phyloP scores from a whole-genome alignment of 2,329 filamentous ascomycete genomes.

The Lasiodiplodia sp. region DNA sequence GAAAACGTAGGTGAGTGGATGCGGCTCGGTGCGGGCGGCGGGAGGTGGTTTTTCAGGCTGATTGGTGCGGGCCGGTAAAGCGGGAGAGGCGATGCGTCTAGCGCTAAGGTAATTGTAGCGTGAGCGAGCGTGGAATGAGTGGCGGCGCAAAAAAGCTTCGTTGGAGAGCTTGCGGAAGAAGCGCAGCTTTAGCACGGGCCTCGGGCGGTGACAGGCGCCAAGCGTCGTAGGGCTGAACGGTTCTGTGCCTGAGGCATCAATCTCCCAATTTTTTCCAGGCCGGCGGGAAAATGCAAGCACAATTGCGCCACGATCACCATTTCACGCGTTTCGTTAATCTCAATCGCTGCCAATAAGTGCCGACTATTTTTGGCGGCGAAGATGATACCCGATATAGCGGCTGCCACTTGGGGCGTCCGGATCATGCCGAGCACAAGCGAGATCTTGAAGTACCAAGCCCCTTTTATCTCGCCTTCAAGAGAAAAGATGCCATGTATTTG shows the following conservation, averaged over 20 bases:
- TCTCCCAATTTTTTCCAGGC: background rate
- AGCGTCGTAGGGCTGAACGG: conserved; percentile 23
- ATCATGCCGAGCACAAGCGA: conserved; percentile 19
- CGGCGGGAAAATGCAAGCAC: background rate
- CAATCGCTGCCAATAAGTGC: background rate
- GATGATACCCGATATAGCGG: background rate
- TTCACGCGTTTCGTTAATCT: conserved; percentile 5
- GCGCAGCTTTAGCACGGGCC: conserved; percentile 17
- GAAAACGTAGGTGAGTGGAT: background rate
- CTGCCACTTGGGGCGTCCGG: background rate
- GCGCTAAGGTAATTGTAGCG: background rate
- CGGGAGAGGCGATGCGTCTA: background rate
- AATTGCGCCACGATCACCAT: conserved; percentile 12
- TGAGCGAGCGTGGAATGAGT: conserved; percentile 11
- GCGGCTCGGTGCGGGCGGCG: background rate
- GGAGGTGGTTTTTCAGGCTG: background rate
- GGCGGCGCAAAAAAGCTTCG: conserved; percentile 2
- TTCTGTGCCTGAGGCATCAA: conserved; percentile 12
- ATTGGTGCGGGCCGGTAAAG: background rate
- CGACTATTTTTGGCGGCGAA: conserved; percentile 6
- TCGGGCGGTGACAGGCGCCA: conserved; percentile 4
- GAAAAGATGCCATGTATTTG: background rate
- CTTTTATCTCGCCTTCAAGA: conserved; percentile 10
- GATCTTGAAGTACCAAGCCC: background rate
- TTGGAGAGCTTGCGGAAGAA: conserved; percentile 21